phyloP scores from a whole-genome alignment of 768 basidiomycete species.

The Pholiota microspora region DNA sequence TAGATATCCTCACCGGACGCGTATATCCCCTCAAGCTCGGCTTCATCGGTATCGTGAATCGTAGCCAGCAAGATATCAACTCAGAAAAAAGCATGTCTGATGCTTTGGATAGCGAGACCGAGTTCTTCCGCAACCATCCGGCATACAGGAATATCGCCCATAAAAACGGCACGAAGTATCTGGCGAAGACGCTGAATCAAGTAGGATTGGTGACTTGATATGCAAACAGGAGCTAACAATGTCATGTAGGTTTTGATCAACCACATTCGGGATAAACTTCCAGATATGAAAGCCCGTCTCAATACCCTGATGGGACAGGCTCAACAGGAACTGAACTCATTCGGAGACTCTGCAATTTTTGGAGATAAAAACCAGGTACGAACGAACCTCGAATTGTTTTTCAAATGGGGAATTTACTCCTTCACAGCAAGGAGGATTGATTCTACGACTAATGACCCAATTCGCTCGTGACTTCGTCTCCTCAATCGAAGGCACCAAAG shows the following conservation, averaged over 20 bases:
- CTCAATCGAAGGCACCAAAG: slow-evolving; percentile 95
- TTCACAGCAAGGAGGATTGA: slow-evolving; percentile 75
- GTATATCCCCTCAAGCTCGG: slow-evolving; percentile 98
- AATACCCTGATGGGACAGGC: slow-evolving; percentile 99
- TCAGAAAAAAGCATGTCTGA: slow-evolving; percentile 81
- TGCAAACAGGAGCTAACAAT: not conserved
- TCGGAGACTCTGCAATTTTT: slow-evolving; percentile 89
- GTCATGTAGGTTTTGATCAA: slow-evolving; percentile 80
- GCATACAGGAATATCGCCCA: slow-evolving; percentile 96
- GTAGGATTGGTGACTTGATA: slow-evolving; percentile 38
- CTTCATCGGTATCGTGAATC: slow-evolving; percentile 97
- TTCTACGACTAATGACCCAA: slow-evolving; percentile 97
- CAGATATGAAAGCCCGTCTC: slow-evolving; percentile 98
- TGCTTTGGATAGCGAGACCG: slow-evolving; percentile 79
- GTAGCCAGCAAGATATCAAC: slow-evolving; percentile 97
- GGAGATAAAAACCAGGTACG: slow-evolving; percentile 84
- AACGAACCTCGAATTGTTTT: not conserved
- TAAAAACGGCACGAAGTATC: slow-evolving; percentile 94
- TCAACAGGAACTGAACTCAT: slow-evolving; percentile 95
- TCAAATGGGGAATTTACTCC: slow-evolving; percentile 6
- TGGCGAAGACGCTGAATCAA: slow-evolving; percentile 92
- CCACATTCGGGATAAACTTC: slow-evolving; percentile 97
- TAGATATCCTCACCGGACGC: slow-evolving; percentile 93
- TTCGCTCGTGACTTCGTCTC: slow-evolving; percentile 97
- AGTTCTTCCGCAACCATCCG: slow-evolving; percentile 88